Base-by-base conservation (phyloP, 768 basidiomycete genomes). In the Tricholoma flavovirens region DNA sequence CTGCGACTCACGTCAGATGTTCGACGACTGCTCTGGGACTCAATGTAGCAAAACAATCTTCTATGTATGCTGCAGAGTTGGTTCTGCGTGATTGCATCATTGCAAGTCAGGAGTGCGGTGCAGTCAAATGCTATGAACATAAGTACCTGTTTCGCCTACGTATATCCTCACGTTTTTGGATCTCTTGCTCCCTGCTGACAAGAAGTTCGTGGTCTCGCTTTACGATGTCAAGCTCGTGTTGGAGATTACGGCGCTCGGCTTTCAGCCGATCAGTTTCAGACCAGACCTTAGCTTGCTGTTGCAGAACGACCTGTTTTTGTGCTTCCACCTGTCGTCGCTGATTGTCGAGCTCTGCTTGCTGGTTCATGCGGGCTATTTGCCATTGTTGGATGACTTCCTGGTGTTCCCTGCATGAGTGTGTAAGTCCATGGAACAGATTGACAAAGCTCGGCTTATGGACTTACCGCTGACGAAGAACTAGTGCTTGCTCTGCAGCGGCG, bases 11-110 rank as follows among this genome's bases (percentile, higher is more conserved):
- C 62, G 60, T 62, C 40, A 63, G 36, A 49, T 56, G 53, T 30
- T 59, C 58, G 30, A 63, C 53, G 21, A 61, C 62, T 32, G 58
- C 46, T 56, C 58, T 58, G n/a, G 58, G 49, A 50, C 60, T 58
- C 35, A 62, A 49, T 1, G 30, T 22, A 5, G 29, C 15, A 49
- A 61, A 63, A 12, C 21, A 26, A 46, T 63, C 62, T 56, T 63
- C 62, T 21, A 63, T 59, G 33, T 40, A 61, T 22, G 46, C 53
- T 32, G 29, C 26, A 32, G 62, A 63, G 24, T 15, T 32, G 8
- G 60, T 57, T 38, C 62, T 63, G 32, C 22, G 11, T 21, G 24
- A 40, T 22, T 29, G 55, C 12, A 30, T 46, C 1, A 63, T 42
- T 11, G 48, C 33, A 26, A 46, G 32, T 35, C 30, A 56, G 14